These are phyloP conservation scores for Xylariaceae sp. DNA, from an alignment of 2,329 filamentous ascomycete species.

Conservation along the genomic window DNA sequence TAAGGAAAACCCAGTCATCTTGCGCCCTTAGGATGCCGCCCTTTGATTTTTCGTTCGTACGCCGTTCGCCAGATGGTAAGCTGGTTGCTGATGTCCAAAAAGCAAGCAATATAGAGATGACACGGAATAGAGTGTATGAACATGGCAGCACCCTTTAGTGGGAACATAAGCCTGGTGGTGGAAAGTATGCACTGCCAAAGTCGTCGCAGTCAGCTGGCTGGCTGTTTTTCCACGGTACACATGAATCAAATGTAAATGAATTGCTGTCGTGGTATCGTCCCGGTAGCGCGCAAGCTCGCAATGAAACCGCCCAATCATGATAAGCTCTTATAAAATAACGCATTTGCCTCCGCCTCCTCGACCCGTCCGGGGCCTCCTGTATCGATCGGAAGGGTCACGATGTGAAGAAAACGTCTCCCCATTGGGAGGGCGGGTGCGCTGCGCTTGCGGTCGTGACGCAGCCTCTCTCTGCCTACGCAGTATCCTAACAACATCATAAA, in stretches of 20 bases:
- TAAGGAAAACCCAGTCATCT: constrained; percentile 38
- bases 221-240: constrained; percentile 25
- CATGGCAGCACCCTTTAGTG: constrained; percentile 30
- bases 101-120: constrained; percentile 39
- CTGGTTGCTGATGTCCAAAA: constrained; percentile 39
- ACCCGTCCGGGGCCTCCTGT: constrained; percentile 39
- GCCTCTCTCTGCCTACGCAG: constrained; percentile 81
- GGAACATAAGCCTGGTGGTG: constrained; percentile 21
- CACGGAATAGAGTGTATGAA: constrained; percentile 35
- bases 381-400: constrained; percentile 30
- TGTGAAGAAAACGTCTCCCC: constrained; percentile 32
- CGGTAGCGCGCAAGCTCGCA: constrained; percentile 30
- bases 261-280: constrained; percentile 34
- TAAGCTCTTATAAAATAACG: constrained; percentile 48
- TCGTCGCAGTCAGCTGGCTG: constrained; percentile 16
- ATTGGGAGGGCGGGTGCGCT: constrained; percentile 32
- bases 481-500: constrained; percentile 95
- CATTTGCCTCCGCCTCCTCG: constrained; percentile 45
- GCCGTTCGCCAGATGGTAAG: constrained; percentile 49
- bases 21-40: constrained; percentile 43
- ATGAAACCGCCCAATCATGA: constrained; percentile 23
- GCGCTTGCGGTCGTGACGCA: constrained; percentile 46
- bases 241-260: constrained; percentile 29
- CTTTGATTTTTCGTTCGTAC: constrained; percentile 46
- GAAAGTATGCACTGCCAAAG: constrained; percentile 15